phyloP scores from a whole-genome alignment of 257 asterid genomes.

The Forsythia viridissima region DNA sequence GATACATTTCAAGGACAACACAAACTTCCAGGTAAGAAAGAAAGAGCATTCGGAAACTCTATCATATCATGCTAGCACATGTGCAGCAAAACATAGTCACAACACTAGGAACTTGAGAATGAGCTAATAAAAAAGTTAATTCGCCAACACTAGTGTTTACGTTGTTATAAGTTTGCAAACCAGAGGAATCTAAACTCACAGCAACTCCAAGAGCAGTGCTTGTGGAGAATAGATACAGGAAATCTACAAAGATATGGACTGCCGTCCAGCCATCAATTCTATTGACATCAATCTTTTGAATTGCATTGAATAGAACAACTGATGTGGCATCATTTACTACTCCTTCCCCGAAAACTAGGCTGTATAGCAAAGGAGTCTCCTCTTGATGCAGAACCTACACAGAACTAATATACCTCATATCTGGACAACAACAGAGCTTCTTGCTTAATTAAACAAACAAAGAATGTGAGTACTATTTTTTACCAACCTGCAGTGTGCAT shows the following conservation, averaged over 20 bases:
- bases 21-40: background rate
- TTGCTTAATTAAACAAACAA: conserved; percentile 15
- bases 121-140: background rate
- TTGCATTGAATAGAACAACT: conserved; percentile 88
- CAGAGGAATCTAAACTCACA: conserved; percentile 46
- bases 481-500: conserved; percentile 86
- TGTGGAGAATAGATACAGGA: conserved; percentile 79
- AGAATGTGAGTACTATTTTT: conserved; percentile 2
- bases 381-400: conserved; percentile 89
- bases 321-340: conserved; percentile 97
- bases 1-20: background rate
- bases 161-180: background rate
- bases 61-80: background rate
- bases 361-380: conserved; percentile 87
- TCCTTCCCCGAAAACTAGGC: conserved; percentile 97
- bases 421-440: background rate
- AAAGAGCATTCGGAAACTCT: background rate
- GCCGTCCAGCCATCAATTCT: conserved; percentile 68
- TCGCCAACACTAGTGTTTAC: too few species aligned
- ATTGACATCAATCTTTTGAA: conserved; percentile 79
- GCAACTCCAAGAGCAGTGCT: conserved; percentile 89
- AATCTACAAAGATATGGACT: conserved; percentile 52
- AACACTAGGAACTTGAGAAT: too few species aligned
- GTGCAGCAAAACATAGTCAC: too few species aligned
- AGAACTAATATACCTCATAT: conserved; percentile 2